Base-by-base conservation (phyloP, 2,329 filamentous ascomycete species). In the Colletotrichum tabaci region DNA sequence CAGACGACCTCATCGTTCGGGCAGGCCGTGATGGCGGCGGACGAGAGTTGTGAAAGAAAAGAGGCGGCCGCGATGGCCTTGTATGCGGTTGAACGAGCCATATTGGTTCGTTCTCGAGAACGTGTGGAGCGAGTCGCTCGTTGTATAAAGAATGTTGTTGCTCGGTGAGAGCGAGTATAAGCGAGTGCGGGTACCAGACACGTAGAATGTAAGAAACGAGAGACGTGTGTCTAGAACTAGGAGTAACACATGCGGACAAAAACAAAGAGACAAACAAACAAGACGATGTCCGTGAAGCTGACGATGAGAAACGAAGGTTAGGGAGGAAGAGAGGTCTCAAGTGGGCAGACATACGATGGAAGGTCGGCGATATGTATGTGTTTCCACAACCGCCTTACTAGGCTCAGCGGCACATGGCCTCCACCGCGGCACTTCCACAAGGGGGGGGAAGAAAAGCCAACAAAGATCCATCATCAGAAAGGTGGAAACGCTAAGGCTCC, bases 21-120 rank as follows among this genome's bases (percentile, higher is more conserved):
- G 21, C 72, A 74, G 21, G 47, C 49, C 18, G 71, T 73, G 50
- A 73, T 68, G 61, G 66, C 66, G 5, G 70, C 72, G 26, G 62
- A 58, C n/a, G 60, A 58, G 15, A 72, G 57, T 30, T 64, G 61
- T 46, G 66, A 61, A 61, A 73, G 40, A 52, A 72, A 47, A 26
- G 61, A 62, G 58, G 70, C 66, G 42, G 65, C 70, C 49, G 58
- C 70, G 23, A 66, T 56, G 61, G 58, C 66, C 57, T n/a, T 66
- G 42, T 68, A 63, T 12, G 65, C 55, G 52, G 18, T 47, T 60
- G 65, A 55, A 40, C 58, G 57, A 68, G 63, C 58, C 68, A 71
- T 71, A 23, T 38, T 38, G 38, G 12, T 16, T 1, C 38, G 26
- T 21, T 15, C 4, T 4, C 46, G 30, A 2, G 16, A 40, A 38